Evolutionary conservation across 2,329 filamentous ascomycete genomes (phyloP).

Genomic region (Proliferodiscus dingleyae): DNA sequence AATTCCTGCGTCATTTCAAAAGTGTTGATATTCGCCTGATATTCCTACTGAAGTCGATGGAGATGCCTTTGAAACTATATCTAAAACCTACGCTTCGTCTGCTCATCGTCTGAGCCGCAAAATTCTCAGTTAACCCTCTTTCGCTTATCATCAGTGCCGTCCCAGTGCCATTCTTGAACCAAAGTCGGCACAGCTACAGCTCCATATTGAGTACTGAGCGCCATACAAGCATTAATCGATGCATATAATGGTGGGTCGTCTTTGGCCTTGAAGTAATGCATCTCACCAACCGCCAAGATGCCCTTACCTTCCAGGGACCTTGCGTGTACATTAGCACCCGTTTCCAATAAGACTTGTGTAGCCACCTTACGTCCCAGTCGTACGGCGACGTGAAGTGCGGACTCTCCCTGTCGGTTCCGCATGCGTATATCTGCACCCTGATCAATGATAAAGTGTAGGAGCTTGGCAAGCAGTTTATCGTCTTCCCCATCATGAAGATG

Average conservation of each 20-base stretch:
- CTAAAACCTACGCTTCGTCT: no score
- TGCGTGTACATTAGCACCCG: constrained; percentile 13
- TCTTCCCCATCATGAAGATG: constrained; percentile 15
- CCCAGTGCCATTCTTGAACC: constrained; percentile 12
- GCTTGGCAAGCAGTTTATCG: constrained; percentile 9
- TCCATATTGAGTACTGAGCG: constrained; percentile 13
- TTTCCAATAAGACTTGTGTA: constrained; percentile 9
- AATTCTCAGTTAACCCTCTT: no score
- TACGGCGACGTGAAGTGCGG: constrained; percentile 17
- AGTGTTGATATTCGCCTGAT: no score
- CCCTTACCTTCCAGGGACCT: constrained; percentile 10
- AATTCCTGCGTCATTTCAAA: no score
- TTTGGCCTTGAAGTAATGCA: constrained; percentile 12
- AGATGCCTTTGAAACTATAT: no score
- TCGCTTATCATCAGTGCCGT: no score
- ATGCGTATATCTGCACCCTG: constrained; percentile 12
- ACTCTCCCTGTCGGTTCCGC: constrained; percentile 17
- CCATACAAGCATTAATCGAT: constrained; percentile 19
- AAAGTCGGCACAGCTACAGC: constrained; percentile 12
- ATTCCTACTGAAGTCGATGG: no score
- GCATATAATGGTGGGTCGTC: constrained; percentile 14
- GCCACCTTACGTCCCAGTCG: constrained; percentile 16
- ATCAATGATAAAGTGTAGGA: constrained; percentile 11
- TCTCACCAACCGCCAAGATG: constrained; percentile 11
- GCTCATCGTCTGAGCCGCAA: no score